Conservation (phyloP, 148 eudicot species). For the Dianthus caryophyllus region DNA sequence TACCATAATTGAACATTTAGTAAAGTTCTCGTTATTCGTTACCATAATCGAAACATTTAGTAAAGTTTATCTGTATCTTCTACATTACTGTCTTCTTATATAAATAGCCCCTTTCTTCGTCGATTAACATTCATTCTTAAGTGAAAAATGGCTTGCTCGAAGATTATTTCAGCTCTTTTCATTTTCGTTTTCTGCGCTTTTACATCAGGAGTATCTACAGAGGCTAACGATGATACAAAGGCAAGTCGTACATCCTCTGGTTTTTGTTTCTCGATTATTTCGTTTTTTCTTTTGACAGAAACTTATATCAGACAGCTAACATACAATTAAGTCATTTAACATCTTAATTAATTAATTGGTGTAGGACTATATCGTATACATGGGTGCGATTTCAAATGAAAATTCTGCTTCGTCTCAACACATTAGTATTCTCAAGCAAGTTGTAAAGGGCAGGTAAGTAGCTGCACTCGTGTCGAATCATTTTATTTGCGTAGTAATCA, state of each 20-base stretch:
- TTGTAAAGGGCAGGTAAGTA: conserved; percentile 17
- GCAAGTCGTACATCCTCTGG: conserved; percentile 6
- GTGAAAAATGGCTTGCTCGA: conserved; percentile 16
- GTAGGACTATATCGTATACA: conserved; percentile 30
- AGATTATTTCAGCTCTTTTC: conserved; percentile 1
- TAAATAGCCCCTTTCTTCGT: too few species aligned
- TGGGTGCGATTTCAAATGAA: conserved; percentile 20
- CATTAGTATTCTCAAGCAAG: conserved; percentile 24
- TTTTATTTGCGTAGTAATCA: too few species aligned
- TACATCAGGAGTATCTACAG: neutral
- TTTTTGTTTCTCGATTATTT: neutral
- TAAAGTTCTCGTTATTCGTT: too few species aligned
- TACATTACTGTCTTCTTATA: too few species aligned
- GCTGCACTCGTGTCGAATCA: neutral
- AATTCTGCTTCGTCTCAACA: conserved; percentile 21
- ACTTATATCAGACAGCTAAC: neutral
- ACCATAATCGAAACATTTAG: too few species aligned
- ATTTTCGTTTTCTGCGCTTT: conserved; percentile 7
- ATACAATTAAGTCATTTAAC: too few species aligned
- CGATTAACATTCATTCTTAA: neutral
- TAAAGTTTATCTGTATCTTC: too few species aligned
- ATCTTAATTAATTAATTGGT: neutral
- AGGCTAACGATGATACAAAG: conserved; percentile 22
- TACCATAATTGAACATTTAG: too few species aligned
- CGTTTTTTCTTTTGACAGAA: neutral